These are phyloP conservation scores for Vaccinium darrowii DNA, from an alignment of 148 eudicot genomes.

Conservation along the genomic window DNA sequence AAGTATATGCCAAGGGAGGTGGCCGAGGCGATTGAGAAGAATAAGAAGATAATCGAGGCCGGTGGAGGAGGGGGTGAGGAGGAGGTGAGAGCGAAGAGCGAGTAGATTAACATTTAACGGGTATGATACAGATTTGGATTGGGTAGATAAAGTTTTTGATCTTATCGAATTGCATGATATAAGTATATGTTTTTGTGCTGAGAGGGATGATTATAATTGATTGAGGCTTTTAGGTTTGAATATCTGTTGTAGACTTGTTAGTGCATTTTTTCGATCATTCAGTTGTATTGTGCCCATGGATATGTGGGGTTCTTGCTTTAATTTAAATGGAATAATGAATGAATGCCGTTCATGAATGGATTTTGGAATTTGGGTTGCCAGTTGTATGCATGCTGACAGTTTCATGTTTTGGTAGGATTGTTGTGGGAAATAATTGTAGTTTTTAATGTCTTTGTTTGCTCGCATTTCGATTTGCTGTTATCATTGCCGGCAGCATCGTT, in stretches of 20 bases:
- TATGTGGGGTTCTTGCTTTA: background rate
- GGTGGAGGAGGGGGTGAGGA: slow-evolving; percentile 26
- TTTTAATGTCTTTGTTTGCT: background rate
- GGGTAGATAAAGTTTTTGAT: slow-evolving; percentile 9
- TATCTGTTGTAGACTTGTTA: background rate
- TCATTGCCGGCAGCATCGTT: background rate
- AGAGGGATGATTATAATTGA: background rate
- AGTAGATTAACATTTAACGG: slow-evolving; percentile 2
- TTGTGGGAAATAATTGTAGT: background rate
- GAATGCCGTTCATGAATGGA: background rate
- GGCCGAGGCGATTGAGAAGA: slow-evolving; percentile 82
- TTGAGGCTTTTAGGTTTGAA: background rate
- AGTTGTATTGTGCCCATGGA: background rate
- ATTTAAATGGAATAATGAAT: background rate
- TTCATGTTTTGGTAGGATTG: background rate
- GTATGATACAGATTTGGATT: slow-evolving; percentile 4
- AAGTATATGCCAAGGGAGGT: slow-evolving; percentile 97
- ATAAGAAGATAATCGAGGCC: slow-evolving; percentile 57
- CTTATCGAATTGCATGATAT: background rate
- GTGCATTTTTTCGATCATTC: background rate
- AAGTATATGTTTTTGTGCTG: background rate
- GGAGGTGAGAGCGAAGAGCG: slow-evolving; percentile 26
- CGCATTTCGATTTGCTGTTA: background rate
- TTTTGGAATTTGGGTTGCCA: background rate
- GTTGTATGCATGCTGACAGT: background rate